A percentile compares a stretch with the other conserved stretches of the same genome.
Evolutionary conservation across 495 filamentous ascomycete genomes (phyloP).

Genomic region (Friedmanniomyces endolithicus): DNA sequence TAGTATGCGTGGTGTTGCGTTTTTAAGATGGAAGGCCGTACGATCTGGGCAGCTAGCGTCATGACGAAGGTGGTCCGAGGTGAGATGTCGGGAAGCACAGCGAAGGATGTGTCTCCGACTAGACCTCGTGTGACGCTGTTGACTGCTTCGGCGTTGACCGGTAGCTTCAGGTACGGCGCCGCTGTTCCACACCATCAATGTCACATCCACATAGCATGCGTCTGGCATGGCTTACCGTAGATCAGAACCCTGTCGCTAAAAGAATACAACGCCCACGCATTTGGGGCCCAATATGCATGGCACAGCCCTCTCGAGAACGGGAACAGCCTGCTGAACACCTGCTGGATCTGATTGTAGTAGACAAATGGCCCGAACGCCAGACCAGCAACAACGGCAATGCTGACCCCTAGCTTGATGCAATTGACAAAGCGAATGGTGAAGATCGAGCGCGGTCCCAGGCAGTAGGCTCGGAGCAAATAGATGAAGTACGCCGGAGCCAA

Average conservation of each 20-base stretch:
- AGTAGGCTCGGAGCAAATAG: slow-evolving; percentile 75
- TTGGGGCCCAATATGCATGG: slow-evolving; percentile 97
- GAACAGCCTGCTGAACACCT: slow-evolving; percentile 74
- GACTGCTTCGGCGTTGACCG: slow-evolving; percentile 59
- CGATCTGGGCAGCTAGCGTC: slow-evolving; percentile 71
- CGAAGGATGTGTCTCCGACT: slow-evolving; percentile 91
- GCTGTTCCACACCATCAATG: slow-evolving; percentile 34
- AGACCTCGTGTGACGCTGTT: slow-evolving; percentile 84
- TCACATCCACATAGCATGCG: neutral
- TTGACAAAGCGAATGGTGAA: slow-evolving; percentile 68
- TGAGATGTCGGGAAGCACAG: slow-evolving; percentile 75
- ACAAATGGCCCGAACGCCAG: slow-evolving; percentile 85
- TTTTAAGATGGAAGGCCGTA: slow-evolving; percentile 26
- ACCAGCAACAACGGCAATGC: slow-evolving; percentile 60
- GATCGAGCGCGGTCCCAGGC: slow-evolving; percentile 64
- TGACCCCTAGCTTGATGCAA: slow-evolving; percentile 63
- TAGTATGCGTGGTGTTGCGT: neutral
- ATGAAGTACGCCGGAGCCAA: slow-evolving; percentile 94
- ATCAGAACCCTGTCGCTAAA: slow-evolving; percentile 77
- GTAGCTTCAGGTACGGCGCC: slow-evolving; percentile 64
- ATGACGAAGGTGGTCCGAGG: slow-evolving; percentile 68
- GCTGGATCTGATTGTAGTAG: slow-evolving; percentile 73
- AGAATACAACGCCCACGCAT: slow-evolving; percentile 94
- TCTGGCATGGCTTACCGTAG: slow-evolving; percentile 42
- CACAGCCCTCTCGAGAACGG: slow-evolving; percentile 88